Base-by-base conservation (phyloP, 768 basidiomycete genomes). In the Gloeostereum incarnatum region DNA sequence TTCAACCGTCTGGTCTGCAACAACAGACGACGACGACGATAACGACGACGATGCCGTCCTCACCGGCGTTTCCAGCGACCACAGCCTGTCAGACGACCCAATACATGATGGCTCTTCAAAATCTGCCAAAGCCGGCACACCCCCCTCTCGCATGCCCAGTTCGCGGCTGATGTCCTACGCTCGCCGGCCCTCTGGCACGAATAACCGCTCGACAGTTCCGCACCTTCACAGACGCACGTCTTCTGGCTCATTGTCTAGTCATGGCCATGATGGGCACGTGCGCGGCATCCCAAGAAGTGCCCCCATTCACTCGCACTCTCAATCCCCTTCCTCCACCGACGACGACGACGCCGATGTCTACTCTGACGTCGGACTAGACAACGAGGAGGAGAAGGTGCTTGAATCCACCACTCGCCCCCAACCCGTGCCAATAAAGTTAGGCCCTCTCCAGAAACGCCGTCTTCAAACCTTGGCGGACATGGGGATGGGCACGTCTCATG, bases 81-180 rank as follows among this genome's bases (percentile, higher is more conserved):
- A 52, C 46, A 54, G 48, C 48, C 54, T 57, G 42, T 51, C 55
- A 30, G 69, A 74, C 42, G 68, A 69, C 40, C 51, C 58, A 11
- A 42, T 57, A 26, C 53, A 60, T 35, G 69, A 72, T 39, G 52
- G 53, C 42, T 64, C 54, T 48, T 58, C 64, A 37, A 74, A 73
- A 50, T 66, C 70, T 18, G 39, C 62, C 40, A 61, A 41, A 45
- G 45, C 29, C 52, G 53, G 43, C 52, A 63, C 11, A 68, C 73
- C 9, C 70, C 65, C 32, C 61, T n/a, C n/a, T n/a, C n/a, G n/a
- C n/a, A n/a, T n/a, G n/a, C n/a, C n/a, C n/a, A n/a, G n/a, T n/a
- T n/a, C n/a, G n/a, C n/a, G n/a, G n/a, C n/a, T n/a, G n/a, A n/a
- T 85, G 3, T 73, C 71, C 5, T 85, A 82, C 49, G 68, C 81